Conservation (phyloP, 768 basidiomycete species). For the Phanerochaete carnosa region DNA sequence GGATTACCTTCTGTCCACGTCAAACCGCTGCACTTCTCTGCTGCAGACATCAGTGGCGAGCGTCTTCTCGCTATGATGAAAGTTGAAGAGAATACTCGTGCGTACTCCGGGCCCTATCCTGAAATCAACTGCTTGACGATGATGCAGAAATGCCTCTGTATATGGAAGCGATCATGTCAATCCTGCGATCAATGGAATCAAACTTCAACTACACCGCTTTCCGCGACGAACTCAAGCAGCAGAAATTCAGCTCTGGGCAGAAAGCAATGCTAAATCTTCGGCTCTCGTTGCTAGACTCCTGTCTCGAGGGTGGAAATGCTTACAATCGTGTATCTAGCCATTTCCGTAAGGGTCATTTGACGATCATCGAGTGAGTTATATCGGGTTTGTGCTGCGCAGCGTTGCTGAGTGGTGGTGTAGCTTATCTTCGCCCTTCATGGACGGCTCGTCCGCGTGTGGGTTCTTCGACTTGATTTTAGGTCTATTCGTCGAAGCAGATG, state of each 20-base stretch:
- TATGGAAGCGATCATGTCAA: constrained; percentile 53
- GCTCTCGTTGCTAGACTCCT: constrained; percentile 56
- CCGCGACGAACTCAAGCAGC: constrained; percentile 38
- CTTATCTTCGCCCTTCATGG: constrained; percentile 72
- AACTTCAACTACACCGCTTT: constrained; percentile 52
- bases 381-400: background rate
- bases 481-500: constrained; percentile 57
- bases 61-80: constrained; percentile 71
- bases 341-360: constrained; percentile 57
- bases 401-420: constrained; percentile 2
- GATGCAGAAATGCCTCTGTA: constrained; percentile 41
- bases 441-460: constrained; percentile 62
- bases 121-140: background rate
- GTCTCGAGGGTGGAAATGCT: constrained; percentile 36
- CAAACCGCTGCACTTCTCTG: constrained; percentile 47
- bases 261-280: constrained; percentile 57
- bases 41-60: constrained; percentile 57
- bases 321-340: constrained; percentile 24
- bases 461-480: constrained; percentile 69
- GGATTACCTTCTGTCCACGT: constrained; percentile 45
- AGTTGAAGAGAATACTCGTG: constrained; percentile 39
- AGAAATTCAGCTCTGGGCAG: constrained; percentile 59
- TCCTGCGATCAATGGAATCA: constrained; percentile 63
- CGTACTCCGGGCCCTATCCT: constrained; percentile 30
- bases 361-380: constrained; percentile 48